Percentiles rank a stretch among this genome's conserved stretches.
phyloP scores from a whole-genome alignment of 1,284 basidiomycete genomes.

The Puccinia triticina region DNA sequence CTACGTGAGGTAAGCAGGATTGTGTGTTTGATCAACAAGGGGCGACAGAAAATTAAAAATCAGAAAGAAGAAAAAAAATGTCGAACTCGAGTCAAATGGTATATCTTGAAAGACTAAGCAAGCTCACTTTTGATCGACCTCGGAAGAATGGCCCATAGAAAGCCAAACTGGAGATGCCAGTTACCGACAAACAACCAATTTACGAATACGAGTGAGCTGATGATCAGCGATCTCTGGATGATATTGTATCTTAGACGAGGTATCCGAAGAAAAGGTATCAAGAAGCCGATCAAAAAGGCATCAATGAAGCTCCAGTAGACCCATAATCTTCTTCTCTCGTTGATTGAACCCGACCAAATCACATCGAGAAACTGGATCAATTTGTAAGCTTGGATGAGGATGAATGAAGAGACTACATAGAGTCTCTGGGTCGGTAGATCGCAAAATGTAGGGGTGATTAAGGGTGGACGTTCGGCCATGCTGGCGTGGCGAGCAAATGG shows the following conservation, averaged over 20 bases:
- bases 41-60: neutral
- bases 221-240: slow-evolving; percentile 35
- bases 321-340: slow-evolving; percentile 49
- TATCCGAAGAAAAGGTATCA: slow-evolving; percentile 53
- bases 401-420: slow-evolving; percentile 52
- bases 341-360: slow-evolving; percentile 44
- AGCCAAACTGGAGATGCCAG: slow-evolving; percentile 48
- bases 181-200: slow-evolving; percentile 54
- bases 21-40: neutral
- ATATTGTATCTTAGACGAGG: slow-evolving; percentile 51
- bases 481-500: too few relatives aligned
- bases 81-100: neutral
- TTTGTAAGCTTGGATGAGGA: slow-evolving; percentile 54
- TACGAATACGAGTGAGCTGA: slow-evolving; percentile 41
- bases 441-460: slow-evolving; percentile 52
- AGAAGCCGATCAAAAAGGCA: slow-evolving; percentile 48
- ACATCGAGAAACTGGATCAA: slow-evolving; percentile 54
- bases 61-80: neutral
- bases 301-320: slow-evolving; percentile 53
- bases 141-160: slow-evolving; percentile 35
- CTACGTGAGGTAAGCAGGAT: neutral
- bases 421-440: slow-evolving; percentile 54
- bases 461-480: slow-evolving; percentile 24
- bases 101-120: neutral
- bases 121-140: slow-evolving; percentile 52